These are phyloP conservation scores for Leccinum obscurum DNA, from an alignment of 768 basidiomycete species.

Conservation along the genomic window DNA sequence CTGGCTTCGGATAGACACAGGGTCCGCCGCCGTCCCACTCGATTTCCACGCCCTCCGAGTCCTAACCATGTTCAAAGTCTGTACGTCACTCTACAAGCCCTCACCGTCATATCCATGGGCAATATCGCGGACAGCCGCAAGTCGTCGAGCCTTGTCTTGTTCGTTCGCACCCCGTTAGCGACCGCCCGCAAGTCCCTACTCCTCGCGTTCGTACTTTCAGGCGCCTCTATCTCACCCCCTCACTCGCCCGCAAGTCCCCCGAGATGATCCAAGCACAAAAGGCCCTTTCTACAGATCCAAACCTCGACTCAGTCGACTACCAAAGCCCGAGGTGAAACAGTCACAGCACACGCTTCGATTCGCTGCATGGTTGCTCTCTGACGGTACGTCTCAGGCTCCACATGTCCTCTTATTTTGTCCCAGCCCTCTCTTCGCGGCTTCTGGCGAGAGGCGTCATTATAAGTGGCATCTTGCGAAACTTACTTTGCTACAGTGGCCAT, in stretches of 20 bases:
- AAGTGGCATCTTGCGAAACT: too few relatives aligned
- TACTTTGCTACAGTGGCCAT: too few relatives aligned
- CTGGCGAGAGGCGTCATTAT: too few relatives aligned
- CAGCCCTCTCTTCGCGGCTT: not conserved
- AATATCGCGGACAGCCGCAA: conserved; percentile 87
- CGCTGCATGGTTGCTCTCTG: conserved; percentile 91
- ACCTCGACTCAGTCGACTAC: conserved; percentile 27
- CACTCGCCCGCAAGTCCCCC: conserved; percentile 63
- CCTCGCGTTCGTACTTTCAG: conserved; percentile 68
- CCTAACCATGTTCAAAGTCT: conserved; percentile 48
- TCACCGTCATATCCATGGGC: conserved; percentile 93
- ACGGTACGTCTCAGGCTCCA: conserved; percentile 52
- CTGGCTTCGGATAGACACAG: too few relatives aligned
- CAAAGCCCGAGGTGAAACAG: conserved; percentile 52
- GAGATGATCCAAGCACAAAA: conserved; percentile 48
- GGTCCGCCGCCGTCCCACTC: conserved; percentile 25
- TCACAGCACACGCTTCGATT: conserved; percentile 89
- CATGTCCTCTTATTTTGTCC: not conserved
- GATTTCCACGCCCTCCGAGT: too few relatives aligned
- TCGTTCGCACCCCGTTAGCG: conserved; percentile 35
- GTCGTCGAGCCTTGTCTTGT: conserved; percentile 28
- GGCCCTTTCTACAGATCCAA: conserved; percentile 6
- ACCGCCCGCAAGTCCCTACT: conserved; percentile 77
- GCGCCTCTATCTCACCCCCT: conserved; percentile 73
- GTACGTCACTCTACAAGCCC: conserved; percentile 85